Evolutionary conservation across 768 basidiomycete genomes (phyloP), one percentile per base, ranked within the genome.

Genomic region (Glaciozyma antarctica): DNA sequence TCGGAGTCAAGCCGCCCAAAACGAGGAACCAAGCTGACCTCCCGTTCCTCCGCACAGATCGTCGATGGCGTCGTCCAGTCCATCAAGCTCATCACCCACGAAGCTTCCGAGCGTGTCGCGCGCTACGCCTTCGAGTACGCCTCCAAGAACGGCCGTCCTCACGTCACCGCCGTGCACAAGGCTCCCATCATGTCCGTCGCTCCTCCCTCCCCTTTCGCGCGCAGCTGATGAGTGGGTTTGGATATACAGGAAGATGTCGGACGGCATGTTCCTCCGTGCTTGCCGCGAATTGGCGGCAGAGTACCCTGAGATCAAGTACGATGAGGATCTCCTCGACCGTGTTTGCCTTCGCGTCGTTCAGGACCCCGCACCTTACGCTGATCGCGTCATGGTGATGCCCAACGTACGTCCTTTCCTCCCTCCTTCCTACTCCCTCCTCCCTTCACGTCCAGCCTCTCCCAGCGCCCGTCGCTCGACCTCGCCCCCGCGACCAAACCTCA

Each of bases 301-400:
- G 62, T 99, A 86, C 82, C 95, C 95, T 24, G 85, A 86, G 66
- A 84, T 99, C 73, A 81, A 83, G 49, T 99, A 98, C 76, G 92
- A 97, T 75, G 95, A 99, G 77, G 95, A 99, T 77, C 82, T 99
- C 57, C 82, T 99, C 66, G 95, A 99, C 78, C 86, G 94, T 70
- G 94, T 88, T 70, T 99, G 95, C 79, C 81, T 99, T 60, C 85
- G 90, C 86, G 83, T 98, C 73, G 89, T 90, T 41, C 88, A 93
- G 53, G 44, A 99, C 78, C 95, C 95, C 28, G 81, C 78, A 73
- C 95, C 95, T 10, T 99, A 85, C 80, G 82, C 89, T 45, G 92
- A 95, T 79, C 87, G 91, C 58, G 94, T 99, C 69, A 98, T 99
- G 94, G 95, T 99, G 71, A 98, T 98, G 93, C 95, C 95, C 61